Base-by-base conservation (phyloP, 2,329 filamentous ascomycete species). In the Sclerotinia glacialis region DNA sequence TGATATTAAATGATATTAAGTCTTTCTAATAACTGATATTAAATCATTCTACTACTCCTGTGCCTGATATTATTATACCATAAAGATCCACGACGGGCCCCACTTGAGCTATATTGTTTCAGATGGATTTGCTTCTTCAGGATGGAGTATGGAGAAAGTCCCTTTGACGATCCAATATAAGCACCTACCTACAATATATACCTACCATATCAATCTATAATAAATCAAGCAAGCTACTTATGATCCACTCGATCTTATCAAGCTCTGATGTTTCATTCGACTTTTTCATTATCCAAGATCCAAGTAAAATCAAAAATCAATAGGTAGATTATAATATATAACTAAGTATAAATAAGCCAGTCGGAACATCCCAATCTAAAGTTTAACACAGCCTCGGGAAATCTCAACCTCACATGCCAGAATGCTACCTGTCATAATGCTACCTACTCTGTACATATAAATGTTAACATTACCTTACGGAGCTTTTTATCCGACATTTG, bases 121-220 rank as follows among this genome's bases (percentile, higher is more conserved):
- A 40, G 14, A 40, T 14, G 12, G 11, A 12, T 14, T 34, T 54
- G 28, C 14, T 9, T n/a, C 37, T 40, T 40, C 37, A 40, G 16
- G 46, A 2, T 16, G 42, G 40, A 31, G 12, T n/a, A 23, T 34
- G 42, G 21, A 59, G 42, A 31, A 59, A 28, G 42, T 42, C 28
- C 26, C 46, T 47, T 5, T 23, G 26, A 47, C 56, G 56, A 59
- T 59, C n/a, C n/a, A n/a, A n/a, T n/a, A n/a, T n/a, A n/a, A n/a
- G n/a, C n/a, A n/a, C n/a, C n/a, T n/a, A n/a, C n/a, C n/a, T n/a
- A n/a, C n/a, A n/a, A n/a, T n/a, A n/a, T n/a, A n/a, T n/a, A n/a
- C n/a, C n/a, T n/a, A n/a, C n/a, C n/a, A n/a, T n/a, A n/a, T n/a
- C n/a, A n/a, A n/a, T n/a, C n/a, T n/a, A n/a, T n/a, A n/a, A 40